Conservation (phyloP, 2,329 filamentous ascomycete species). For the Chrysoporthe puriensis region DNA sequence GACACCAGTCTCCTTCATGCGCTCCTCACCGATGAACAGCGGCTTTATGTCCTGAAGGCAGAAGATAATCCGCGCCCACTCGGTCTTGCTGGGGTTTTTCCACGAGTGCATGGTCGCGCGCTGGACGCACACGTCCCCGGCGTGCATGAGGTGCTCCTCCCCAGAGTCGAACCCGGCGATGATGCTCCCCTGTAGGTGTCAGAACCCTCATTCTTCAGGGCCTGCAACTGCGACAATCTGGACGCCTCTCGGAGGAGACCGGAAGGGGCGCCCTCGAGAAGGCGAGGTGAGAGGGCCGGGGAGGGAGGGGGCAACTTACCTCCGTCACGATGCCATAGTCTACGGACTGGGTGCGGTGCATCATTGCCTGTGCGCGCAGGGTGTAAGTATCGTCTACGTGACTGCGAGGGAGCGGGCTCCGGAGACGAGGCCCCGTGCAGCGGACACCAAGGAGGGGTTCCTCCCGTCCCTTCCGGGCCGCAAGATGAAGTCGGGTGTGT, state of each 20-base stretch:
- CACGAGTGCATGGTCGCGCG: slow-evolving; percentile 52
- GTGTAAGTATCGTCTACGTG: background rate
- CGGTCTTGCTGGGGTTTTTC: slow-evolving; percentile 43
- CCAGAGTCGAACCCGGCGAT: slow-evolving; percentile 53
- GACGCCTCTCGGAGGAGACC: too few relatives aligned
- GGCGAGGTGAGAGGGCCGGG: background rate
- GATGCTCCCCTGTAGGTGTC: slow-evolving; percentile 41
- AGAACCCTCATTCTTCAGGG: too few relatives aligned
- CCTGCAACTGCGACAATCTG: too few relatives aligned
- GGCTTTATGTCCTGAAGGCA: slow-evolving; percentile 27
- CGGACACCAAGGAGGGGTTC: too few relatives aligned
- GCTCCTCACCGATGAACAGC: slow-evolving; percentile 34
- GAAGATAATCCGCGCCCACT: slow-evolving; percentile 48
- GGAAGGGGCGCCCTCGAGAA: background rate
- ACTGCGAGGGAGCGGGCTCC: background rate
- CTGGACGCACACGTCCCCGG: slow-evolving; percentile 54
- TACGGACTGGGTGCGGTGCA: slow-evolving; percentile 53
- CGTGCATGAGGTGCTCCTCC: slow-evolving; percentile 44
- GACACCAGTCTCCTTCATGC: slow-evolving; percentile 34
- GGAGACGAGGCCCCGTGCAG: too few relatives aligned
- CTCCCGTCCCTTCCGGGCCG: background rate
- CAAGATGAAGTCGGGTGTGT: background rate
- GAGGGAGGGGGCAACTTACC: background rate
- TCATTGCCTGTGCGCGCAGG: slow-evolving; percentile 35
- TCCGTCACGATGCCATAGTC: slow-evolving; percentile 54